Conservation (phyloP, 345 rosid genomes). For the Ricinus communis region DNA sequence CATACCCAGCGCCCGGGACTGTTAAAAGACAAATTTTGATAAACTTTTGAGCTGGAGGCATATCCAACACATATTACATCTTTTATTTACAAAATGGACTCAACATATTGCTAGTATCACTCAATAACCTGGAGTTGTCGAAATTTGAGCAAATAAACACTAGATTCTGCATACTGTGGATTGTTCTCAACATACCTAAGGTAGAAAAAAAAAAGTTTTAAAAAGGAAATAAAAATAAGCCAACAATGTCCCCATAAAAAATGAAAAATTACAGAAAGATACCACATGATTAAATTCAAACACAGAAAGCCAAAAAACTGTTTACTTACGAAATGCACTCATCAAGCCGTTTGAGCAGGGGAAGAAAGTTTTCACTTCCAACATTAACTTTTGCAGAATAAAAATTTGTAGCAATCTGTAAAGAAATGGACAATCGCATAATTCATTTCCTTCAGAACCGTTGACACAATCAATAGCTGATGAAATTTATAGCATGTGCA, state of each 20-base stretch:
- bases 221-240: neutral
- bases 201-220: neutral
- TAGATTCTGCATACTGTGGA: conserved; percentile 94
- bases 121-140: conserved; percentile 87
- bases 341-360: conserved; percentile 84
- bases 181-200: conserved; percentile 80
- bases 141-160: conserved; percentile 91
- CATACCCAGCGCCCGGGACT: conserved; percentile 97
- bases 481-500: neutral
- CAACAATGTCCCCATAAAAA: neutral
- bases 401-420: conserved; percentile 84
- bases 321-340: conserved; percentile 90
- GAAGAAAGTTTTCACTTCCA: conserved; percentile 76
- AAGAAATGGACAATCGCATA: conserved; percentile 17
- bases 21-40: conserved; percentile 29
- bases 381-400: conserved; percentile 81
- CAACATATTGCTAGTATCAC: conserved; percentile 1
- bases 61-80: neutral
- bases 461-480: neutral
- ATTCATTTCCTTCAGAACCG: conserved; percentile 7
- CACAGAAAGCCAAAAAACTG: neutral
- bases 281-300: conserved; percentile 12
- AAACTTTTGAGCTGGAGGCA: conserved; percentile 1
- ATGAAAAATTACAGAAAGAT: neutral
- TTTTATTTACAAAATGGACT: neutral